Conservation (phyloP, 768 basidiomycete species). For the Rhodotorula diobovata region DNA sequence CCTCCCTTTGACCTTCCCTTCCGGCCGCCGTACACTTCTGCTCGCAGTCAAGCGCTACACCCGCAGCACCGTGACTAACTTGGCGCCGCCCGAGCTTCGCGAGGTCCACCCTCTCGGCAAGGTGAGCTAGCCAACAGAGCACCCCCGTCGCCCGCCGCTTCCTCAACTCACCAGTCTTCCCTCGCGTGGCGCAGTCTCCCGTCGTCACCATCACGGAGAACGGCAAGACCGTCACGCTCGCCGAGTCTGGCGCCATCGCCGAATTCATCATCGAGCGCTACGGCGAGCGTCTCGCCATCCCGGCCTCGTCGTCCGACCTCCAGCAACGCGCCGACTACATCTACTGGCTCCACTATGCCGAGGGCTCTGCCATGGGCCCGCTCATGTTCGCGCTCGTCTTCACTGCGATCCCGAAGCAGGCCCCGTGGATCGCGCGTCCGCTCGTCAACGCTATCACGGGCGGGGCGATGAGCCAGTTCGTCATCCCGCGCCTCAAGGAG, state of each 20-base stretch:
- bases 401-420: constrained; percentile 15
- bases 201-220: constrained; percentile 23
- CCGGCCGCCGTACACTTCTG: not conserved
- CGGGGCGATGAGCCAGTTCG: constrained; percentile 5
- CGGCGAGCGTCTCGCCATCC: constrained; percentile 15
- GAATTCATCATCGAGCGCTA: constrained; percentile 38
- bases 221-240: constrained; percentile 14
- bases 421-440: constrained; percentile 21
- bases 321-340: constrained; percentile 24
- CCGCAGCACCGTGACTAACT: constrained; percentile 18
- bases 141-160: no score
- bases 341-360: constrained; percentile 34
- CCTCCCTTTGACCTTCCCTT: not conserved
- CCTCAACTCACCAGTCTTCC: no score
- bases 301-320: not conserved
- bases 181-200: constrained; percentile 19
- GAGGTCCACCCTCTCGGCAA: constrained; percentile 30
- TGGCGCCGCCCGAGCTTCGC: constrained; percentile 16
- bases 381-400: constrained; percentile 32
- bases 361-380: constrained; percentile 26
- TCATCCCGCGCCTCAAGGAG: constrained; percentile 13
- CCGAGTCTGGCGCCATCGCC: constrained; percentile 37
- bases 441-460: constrained; percentile 8
- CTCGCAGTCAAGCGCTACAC: constrained; percentile 30
- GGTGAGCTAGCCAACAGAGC: constrained; percentile 1